phyloP scores from a whole-genome alignment of 257 asterid species.

The Orobanche coerulescens region DNA sequence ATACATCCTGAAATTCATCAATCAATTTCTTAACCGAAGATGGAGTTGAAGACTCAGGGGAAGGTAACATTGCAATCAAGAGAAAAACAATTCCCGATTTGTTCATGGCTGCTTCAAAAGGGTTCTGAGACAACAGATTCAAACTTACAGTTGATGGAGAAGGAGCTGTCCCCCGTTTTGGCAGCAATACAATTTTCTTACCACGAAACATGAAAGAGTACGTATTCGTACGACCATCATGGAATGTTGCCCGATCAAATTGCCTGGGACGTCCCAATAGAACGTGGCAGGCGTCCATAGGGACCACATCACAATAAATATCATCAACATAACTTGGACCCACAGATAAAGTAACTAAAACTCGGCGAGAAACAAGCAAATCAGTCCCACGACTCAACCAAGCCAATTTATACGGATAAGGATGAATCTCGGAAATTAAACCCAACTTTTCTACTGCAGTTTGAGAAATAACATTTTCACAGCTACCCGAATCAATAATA shows the following conservation, averaged over 20 bases:
- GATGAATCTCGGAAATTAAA: not conserved
- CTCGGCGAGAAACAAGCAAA: not conserved
- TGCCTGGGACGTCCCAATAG: not conserved
- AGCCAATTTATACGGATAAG: not conserved
- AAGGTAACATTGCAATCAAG: too few relatives aligned
- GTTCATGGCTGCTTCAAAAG: not conserved
- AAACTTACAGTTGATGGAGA: not conserved
- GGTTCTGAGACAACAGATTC: not conserved
- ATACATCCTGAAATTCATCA: too few relatives aligned
- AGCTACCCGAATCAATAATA: not conserved
- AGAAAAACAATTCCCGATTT: not conserved
- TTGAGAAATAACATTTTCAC: constrained; percentile 1
- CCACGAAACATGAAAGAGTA: not conserved
- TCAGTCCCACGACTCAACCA: not conserved
- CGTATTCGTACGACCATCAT: not conserved
- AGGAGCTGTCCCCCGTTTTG: not conserved
- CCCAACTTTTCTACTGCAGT: not conserved
- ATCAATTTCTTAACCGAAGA: too few relatives aligned
- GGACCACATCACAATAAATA: not conserved
- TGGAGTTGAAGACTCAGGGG: too few relatives aligned
- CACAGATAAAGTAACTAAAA: not conserved
- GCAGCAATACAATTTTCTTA: not conserved
- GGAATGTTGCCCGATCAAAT: not conserved
- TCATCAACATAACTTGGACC: not conserved
- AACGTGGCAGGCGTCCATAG: not conserved